These are phyloP conservation scores for Hyparrhenia diplandra DNA, from an alignment of 176 grass and related monocot species.

Conservation along the genomic window DNA sequence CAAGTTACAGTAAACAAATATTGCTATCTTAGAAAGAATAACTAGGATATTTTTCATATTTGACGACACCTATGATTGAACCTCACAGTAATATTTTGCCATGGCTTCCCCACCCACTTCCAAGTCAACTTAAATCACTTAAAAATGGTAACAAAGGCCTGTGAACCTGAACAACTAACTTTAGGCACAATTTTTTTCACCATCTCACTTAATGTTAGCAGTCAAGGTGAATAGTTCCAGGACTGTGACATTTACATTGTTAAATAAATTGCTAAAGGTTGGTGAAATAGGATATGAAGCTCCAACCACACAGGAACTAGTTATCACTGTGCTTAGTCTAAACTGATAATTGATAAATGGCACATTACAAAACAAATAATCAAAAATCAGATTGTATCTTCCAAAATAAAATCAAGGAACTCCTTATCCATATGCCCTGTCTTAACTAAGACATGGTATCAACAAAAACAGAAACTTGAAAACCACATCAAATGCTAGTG, in stretches of 20 bases:
- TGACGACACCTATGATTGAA: background rate
- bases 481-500: background rate
- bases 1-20: background rate
- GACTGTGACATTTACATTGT: background rate
- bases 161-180: background rate
- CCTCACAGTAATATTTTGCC: background rate
- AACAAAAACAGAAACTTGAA: background rate
- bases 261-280: background rate
- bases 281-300: background rate
- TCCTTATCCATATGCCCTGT: background rate
- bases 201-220: background rate
- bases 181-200: background rate
- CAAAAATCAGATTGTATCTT: background rate
- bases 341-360: background rate
- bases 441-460: slow-evolving; percentile 6
- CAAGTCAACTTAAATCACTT: background rate
- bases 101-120: background rate
- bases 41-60: background rate
- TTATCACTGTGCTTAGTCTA: background rate
- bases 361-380: background rate
- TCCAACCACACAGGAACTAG: background rate
- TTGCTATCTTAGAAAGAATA: background rate
- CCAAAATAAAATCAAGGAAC: background rate
- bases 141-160: background rate
- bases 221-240: background rate